Evolutionary conservation across 441 rosid species (phyloP).

Genomic region (Euphorbia schlechtendalii): DNA sequence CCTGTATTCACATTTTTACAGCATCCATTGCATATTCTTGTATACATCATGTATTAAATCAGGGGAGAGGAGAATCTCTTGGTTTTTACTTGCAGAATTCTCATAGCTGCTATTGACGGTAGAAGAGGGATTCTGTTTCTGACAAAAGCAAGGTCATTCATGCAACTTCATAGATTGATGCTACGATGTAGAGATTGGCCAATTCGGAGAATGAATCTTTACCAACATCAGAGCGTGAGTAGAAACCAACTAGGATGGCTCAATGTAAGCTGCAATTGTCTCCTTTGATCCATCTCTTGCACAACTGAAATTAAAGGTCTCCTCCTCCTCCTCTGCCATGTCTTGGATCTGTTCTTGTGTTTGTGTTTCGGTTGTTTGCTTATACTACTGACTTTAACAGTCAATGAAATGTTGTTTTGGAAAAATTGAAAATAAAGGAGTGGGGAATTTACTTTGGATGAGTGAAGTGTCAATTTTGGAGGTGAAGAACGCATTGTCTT

Average conservation of each 20-base stretch:
- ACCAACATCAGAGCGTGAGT: slow-evolving; percentile 18
- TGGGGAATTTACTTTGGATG: not conserved
- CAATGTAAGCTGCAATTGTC: slow-evolving; percentile 13
- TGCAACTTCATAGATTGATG: not conserved
- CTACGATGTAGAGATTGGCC: not conserved
- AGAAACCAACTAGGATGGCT: slow-evolving; percentile 11
- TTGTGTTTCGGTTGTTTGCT: not conserved
- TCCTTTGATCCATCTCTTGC: slow-evolving; percentile 19
- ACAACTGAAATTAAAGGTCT: slow-evolving; percentile 23
- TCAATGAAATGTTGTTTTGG: not conserved
- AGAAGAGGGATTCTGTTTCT: slow-evolving; percentile 22
- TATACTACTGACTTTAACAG: not conserved
- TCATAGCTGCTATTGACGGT: slow-evolving; percentile 9
- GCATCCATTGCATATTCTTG: not conserved
- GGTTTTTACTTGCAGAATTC: slow-evolving; percentile 5
- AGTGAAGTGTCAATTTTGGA: slow-evolving; percentile 23
- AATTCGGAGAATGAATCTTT: not conserved
- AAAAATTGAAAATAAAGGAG: not conserved
- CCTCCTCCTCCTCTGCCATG: slow-evolving; percentile 20
- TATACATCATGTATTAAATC: slow-evolving; percentile 14
- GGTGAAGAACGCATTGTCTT: slow-evolving; percentile 25
- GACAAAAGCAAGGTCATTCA: slow-evolving; percentile 7
- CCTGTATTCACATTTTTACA: not conserved
- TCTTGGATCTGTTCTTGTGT: not conserved
- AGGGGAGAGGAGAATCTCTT: slow-evolving; percentile 15